These are phyloP conservation scores for Paraglomus occultum DNA, from an alignment of 192 early-diverging fungal genomes.

Conservation along the genomic window DNA sequence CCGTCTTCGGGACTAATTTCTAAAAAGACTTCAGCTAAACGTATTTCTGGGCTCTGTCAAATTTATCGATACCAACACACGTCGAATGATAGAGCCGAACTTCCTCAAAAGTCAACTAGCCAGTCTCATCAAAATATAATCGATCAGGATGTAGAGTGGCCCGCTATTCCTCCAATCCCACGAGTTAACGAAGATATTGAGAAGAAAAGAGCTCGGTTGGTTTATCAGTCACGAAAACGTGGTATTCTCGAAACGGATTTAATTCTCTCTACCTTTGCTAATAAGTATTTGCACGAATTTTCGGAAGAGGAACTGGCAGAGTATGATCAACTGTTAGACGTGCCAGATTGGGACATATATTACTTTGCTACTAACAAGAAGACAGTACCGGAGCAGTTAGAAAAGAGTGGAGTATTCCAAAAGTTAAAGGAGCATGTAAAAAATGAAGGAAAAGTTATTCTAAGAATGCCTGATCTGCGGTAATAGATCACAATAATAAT, in stretches of 20 bases:
- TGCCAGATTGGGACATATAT: constrained; percentile 96
- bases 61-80: no score
- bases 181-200: constrained; percentile 65
- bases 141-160: no score
- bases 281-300: constrained; percentile 55
- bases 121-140: no score
- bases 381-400: constrained; percentile 51
- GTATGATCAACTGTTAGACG: constrained; percentile 80
- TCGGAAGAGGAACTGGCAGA: constrained; percentile 61
- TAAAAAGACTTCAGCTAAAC: no score
- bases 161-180: constrained; percentile 50
- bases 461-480: constrained; percentile 80
- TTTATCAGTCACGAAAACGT: constrained; percentile 87
- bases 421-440: constrained; percentile 74
- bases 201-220: constrained; percentile 75
- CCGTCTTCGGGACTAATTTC: no score
- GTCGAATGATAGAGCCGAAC: no score
- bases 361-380: constrained; percentile 84
- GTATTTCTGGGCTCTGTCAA: no score
- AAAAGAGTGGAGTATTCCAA: constrained; percentile 51
- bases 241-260: constrained; percentile 95
- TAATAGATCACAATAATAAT: constrained; percentile 27
- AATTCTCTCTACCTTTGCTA: constrained; percentile 85
- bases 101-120: no score
- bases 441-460: constrained; percentile 68